Base-by-base conservation (phyloP, 2,329 filamentous ascomycete species). In the Zasmidium citrigriseum region DNA sequence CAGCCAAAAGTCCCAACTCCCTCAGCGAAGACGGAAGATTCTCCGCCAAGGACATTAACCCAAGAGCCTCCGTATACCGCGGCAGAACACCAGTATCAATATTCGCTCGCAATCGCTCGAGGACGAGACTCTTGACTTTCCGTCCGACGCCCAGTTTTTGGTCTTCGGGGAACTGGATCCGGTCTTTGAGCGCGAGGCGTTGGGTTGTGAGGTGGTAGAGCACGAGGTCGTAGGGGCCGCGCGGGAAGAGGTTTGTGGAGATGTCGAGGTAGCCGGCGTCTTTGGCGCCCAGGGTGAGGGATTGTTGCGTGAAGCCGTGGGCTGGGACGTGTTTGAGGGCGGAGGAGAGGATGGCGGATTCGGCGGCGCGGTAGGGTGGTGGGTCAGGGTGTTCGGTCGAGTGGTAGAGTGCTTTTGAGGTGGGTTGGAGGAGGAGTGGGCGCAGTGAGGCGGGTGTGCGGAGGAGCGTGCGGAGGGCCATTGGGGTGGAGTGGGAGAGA, bases 31-130 rank as follows among this genome's bases (percentile, higher is more conserved):
- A 77, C 0, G 91, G 85, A 29, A 96, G 83, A 73, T 93, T 89
- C 60, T 83, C 85, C 0, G 91, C 90, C 58, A 96, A 87, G 3
- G 92, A 91, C 90, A 97, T 96, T 61, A 96, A 80, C 3, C 91
- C 92, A 2, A 98, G 82, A 46, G 93, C 95, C 83, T 96, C 91
- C 77, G 96, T 90, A 91, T 91, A 96, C 52, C 88, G 84, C 59
- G 85, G 82, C 53, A 93, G 84, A 27, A 97, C 78, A 9, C 67
- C 67, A 2, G 66, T 64, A 9, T 86, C 80, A 59, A 76, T 77
- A 73, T 98, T 98, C 49, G 84, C 89, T 69, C 86, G 80, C 67
- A 99, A 75, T 47, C 95, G 81, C 74, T 89, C 87, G 84, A 95
- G 87, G 1, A 90, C 83, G 69, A 98, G 75, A 1, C 78, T 77